phyloP scores from a whole-genome alignment of 192 early-diverging fungal species.

The Coemansia sp. region DNA sequence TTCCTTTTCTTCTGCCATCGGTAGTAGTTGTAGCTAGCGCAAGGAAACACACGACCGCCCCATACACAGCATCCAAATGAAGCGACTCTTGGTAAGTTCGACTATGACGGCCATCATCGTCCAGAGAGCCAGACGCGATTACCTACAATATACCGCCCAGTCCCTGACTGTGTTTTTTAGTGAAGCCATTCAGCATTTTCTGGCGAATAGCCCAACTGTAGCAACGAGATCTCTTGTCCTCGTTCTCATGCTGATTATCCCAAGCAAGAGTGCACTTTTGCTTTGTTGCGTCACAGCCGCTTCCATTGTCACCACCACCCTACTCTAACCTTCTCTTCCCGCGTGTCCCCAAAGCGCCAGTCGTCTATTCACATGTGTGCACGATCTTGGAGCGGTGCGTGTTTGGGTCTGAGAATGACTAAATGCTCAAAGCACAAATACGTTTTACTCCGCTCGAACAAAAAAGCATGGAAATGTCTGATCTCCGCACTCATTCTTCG shows the following conservation, averaged over 20 bases:
- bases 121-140: background rate
- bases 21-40: background rate
- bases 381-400: background rate
- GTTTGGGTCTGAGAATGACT: background rate
- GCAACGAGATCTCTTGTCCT: background rate
- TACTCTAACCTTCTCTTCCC: background rate
- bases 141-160: background rate
- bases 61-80: no score
- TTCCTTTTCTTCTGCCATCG: background rate
- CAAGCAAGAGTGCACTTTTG: background rate
- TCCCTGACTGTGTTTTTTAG: background rate
- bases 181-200: background rate
- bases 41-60: background rate
- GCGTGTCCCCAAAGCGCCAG: background rate
- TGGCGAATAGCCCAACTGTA: background rate
- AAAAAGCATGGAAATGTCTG: conserved; percentile 1
- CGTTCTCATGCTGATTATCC: background rate
- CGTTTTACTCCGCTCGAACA: background rate
- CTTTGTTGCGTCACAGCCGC: background rate
- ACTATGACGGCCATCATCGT: background rate
- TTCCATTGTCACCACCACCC: background rate
- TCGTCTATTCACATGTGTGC: background rate
- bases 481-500: background rate
- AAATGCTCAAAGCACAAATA: no score
- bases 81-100: conserved; percentile 27